These are phyloP conservation scores for Entonaema liquescens DNA, from an alignment of 495 filamentous ascomycete species.

Conservation along the genomic window DNA sequence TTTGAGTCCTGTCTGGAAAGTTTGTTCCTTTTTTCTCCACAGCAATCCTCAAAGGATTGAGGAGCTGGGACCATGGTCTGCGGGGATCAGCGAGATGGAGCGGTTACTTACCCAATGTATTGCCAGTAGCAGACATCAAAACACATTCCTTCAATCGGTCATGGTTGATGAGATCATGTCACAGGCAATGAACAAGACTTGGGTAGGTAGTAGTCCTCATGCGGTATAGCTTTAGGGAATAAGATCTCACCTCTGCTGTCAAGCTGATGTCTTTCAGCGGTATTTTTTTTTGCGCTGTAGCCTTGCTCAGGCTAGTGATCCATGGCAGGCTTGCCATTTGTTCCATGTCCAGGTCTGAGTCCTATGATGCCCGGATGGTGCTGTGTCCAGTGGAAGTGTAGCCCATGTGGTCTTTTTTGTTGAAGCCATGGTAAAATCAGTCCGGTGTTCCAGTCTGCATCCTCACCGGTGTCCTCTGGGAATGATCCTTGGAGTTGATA, in stretches of 20 bases:
- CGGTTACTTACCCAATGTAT: constrained; percentile 20
- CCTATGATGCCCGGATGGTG: constrained; percentile 7
- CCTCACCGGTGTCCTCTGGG: constrained; percentile 19
- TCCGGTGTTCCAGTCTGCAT: constrained; percentile 18
- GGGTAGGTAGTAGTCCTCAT: constrained; percentile 18
- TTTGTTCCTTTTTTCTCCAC: neutral
- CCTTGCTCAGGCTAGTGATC: constrained; percentile 31
- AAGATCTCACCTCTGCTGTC: constrained; percentile 31
- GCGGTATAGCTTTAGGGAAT: constrained; percentile 4
- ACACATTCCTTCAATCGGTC: constrained; percentile 12
- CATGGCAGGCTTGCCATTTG: constrained; percentile 38
- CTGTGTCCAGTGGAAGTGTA: constrained; percentile 20
- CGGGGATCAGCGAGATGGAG: constrained; percentile 21
- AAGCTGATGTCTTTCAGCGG: constrained; percentile 22
- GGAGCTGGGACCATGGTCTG: constrained; percentile 8
- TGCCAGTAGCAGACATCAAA: neutral
- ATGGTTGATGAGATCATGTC: constrained; percentile 26
- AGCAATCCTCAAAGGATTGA: neutral
- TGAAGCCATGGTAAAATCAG: constrained; percentile 18
- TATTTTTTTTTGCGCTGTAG: constrained; percentile 21
- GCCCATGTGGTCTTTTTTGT: constrained; percentile 13
- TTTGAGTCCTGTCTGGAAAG: neutral
- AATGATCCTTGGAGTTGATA: constrained; percentile 20
- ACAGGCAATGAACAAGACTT: constrained; percentile 14
- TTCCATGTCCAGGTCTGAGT: constrained; percentile 18